Percentiles rank a stretch among this genome's conserved stretches.
Conservation (phyloP, 164 flowering plant species). For the Taxillus chinensis region DNA sequence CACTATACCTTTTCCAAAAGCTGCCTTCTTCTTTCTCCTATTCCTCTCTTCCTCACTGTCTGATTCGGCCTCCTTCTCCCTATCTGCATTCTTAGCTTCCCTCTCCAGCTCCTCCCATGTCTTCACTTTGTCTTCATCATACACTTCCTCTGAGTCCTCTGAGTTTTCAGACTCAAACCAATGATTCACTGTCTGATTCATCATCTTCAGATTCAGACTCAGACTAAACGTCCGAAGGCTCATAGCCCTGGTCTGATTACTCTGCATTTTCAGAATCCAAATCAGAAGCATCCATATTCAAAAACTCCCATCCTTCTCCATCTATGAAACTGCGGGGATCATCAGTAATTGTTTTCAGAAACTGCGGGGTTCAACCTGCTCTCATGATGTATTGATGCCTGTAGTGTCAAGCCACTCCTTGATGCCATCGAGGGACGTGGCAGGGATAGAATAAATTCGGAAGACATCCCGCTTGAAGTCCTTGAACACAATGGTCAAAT, state of each 20-base stretch:
- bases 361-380: constrained; percentile 65
- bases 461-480: constrained; percentile 79
- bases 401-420: constrained; percentile 86
- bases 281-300: constrained; percentile 72
- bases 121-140: constrained; percentile 73
- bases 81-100: constrained; percentile 82
- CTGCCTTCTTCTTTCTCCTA: constrained; percentile 64
- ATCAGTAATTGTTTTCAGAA: constrained; percentile 68
- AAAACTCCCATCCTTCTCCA: constrained; percentile 83
- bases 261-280: constrained; percentile 56
- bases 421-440: constrained; percentile 73
- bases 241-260: constrained; percentile 73
- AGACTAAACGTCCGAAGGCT: constrained; percentile 55
- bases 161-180: constrained; percentile 84
- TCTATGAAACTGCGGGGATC: constrained; percentile 68
- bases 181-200: constrained; percentile 48
- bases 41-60: constrained; percentile 78
- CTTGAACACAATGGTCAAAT: constrained; percentile 77
- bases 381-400: constrained; percentile 71
- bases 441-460: constrained; percentile 71
- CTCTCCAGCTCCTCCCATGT: constrained; percentile 92
- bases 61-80: constrained; percentile 60
- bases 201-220: constrained; percentile 68
- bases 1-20: constrained; percentile 53
- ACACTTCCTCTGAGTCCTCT: constrained; percentile 53